Conservation (phyloP, 2,329 filamentous ascomycete genomes). For the Calonectria leucothoes region DNA sequence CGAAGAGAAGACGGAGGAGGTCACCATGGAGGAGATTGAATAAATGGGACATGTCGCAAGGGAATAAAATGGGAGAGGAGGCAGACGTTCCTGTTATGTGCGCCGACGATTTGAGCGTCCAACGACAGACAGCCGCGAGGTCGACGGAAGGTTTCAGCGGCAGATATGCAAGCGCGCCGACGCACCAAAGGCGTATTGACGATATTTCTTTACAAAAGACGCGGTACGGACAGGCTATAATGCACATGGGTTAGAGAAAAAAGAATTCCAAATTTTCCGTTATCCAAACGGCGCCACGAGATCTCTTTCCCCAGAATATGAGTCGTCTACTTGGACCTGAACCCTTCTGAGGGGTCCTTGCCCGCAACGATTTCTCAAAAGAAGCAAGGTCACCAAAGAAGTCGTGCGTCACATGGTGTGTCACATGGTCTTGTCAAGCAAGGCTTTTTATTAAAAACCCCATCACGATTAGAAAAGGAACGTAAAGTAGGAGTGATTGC, state of each 20-base stretch:
- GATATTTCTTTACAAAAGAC: conserved; percentile 21
- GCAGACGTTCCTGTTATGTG: not conserved
- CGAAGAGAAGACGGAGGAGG: conserved; percentile 36
- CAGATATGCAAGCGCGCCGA: not conserved
- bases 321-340: not conserved
- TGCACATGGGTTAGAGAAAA: conserved; percentile 21
- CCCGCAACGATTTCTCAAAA: not conserved
- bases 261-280: conserved; percentile 7
- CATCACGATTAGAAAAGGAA: not conserved
- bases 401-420: not conserved
- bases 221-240: not conserved
- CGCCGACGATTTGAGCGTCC: not conserved
- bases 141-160: not conserved
- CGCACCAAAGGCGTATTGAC: not conserved
- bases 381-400: not conserved
- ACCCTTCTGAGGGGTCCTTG: not conserved
- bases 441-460: not conserved
- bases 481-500: not conserved
- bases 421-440: not conserved
- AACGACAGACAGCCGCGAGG: not conserved
- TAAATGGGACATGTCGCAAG: conserved; percentile 12
- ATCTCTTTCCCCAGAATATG: not conserved
- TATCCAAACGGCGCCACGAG: not conserved
- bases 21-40: conserved; percentile 43
- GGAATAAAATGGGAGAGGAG: not conserved